Evolutionary conservation across 495 filamentous ascomycete species (phyloP).

Genomic region (Neurospora pannonica): DNA sequence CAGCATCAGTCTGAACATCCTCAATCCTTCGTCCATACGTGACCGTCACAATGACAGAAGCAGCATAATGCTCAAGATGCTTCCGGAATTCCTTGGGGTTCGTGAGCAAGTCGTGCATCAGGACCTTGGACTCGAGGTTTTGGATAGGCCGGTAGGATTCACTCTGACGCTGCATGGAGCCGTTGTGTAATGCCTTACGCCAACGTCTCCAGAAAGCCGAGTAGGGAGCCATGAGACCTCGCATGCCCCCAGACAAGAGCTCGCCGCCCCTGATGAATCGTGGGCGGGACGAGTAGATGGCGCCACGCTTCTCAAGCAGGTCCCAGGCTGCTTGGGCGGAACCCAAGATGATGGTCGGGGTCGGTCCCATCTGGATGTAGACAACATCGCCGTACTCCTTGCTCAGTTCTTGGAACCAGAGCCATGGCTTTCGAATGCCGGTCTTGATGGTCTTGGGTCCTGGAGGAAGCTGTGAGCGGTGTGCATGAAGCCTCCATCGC

Average conservation of each 20-base stretch:
- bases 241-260: constrained; percentile 36
- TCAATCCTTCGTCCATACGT: constrained; percentile 51
- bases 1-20: constrained; percentile 40
- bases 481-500: constrained; percentile 22
- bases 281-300: constrained; percentile 40
- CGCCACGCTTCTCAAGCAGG: constrained; percentile 41
- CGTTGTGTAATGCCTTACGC: constrained; percentile 45
- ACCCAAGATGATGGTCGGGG: constrained; percentile 53
- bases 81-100: constrained; percentile 23
- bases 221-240: constrained; percentile 43
- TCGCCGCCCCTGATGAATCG: constrained; percentile 45
- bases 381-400: constrained; percentile 48
- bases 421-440: constrained; percentile 43
- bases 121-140: constrained; percentile 39
- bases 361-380: constrained; percentile 53
- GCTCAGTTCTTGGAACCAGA: constrained; percentile 48
- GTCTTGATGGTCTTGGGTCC: constrained; percentile 25
- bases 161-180: constrained; percentile 46
- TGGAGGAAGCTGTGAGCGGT: constrained; percentile 24
- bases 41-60: constrained; percentile 48
- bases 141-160: constrained; percentile 46
- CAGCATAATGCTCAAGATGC: constrained; percentile 45
- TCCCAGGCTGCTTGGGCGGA: constrained; percentile 52
- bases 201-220: constrained; percentile 44
- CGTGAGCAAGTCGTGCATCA: constrained; percentile 37